Conservation (phyloP, 805 yeast genomes). For the Metschnikowia lachancei region DNA sequence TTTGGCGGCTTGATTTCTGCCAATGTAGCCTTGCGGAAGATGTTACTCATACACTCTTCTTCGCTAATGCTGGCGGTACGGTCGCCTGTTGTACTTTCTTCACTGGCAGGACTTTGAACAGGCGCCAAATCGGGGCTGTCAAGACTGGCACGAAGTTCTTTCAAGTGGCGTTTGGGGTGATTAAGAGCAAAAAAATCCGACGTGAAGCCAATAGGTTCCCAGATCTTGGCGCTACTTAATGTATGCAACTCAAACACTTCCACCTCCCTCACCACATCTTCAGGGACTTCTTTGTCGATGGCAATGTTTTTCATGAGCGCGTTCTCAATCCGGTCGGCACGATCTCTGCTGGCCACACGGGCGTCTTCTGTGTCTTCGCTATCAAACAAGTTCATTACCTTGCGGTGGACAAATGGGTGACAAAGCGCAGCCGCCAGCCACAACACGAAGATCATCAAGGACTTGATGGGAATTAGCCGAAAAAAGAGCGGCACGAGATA, state of each 20-base stretch:
- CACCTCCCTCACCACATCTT: constrained; percentile 37
- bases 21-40: constrained; percentile 21
- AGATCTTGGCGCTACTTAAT: constrained; percentile 48
- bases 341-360: constrained; percentile 47
- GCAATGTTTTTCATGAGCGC: constrained; percentile 20
- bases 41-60: neutral
- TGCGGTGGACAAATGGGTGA: constrained; percentile 56
- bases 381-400: constrained; percentile 45
- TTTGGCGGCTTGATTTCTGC: constrained; percentile 53
- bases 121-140: constrained; percentile 4
- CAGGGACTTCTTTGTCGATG: constrained; percentile 11
- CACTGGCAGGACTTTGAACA: constrained; percentile 1
- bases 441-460: constrained; percentile 34
- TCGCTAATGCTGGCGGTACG: neutral
- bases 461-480: constrained; percentile 28
- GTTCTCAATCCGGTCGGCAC: constrained; percentile 50
- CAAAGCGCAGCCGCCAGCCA: constrained; percentile 48
- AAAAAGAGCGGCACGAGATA: constrained; percentile 31
- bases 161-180: constrained; percentile 24
- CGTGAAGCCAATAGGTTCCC: constrained; percentile 64
- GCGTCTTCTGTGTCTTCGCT: constrained; percentile 75
- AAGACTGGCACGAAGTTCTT: constrained; percentile 9
- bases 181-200: constrained; percentile 53
- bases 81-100: neutral
- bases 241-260: constrained; percentile 70